Conservation (phyloP, 2,329 filamentous ascomycete genomes). For the Fusarium keratoplasticum region DNA sequence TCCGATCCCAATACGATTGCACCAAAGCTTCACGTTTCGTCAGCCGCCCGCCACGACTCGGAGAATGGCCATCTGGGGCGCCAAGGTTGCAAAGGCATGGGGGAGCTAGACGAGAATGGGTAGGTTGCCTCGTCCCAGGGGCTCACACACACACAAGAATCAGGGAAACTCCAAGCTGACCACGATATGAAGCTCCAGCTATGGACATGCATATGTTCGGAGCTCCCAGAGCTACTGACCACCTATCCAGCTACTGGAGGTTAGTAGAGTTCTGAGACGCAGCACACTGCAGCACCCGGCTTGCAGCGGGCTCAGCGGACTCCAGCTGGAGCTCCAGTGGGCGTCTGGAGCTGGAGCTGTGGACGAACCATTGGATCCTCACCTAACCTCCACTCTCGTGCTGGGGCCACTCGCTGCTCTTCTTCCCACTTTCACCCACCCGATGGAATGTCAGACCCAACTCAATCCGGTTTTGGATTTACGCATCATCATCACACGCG, state of each 20-base stretch:
- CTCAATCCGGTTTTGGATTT: constrained; percentile 34
- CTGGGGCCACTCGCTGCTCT: neutral
- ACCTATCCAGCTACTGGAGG: neutral
- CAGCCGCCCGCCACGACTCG: constrained; percentile 29
- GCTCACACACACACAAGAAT: neutral
- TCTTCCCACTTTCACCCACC: constrained; percentile 12
- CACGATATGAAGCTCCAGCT: neutral
- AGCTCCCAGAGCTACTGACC: neutral
- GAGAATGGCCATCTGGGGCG: constrained; percentile 30
- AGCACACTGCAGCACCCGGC: neutral
- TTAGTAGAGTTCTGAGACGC: constrained; percentile 3
- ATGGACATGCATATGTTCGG: neutral
- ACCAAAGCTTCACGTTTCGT: constrained; percentile 35
- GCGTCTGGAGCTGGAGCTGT: neutral
- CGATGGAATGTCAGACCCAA: constrained; percentile 27
- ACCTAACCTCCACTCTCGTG: neutral
- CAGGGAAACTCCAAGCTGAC: constrained; percentile 4
- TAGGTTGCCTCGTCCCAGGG: constrained; percentile 2
- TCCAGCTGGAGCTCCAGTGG: neutral
- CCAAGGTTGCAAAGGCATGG: constrained; percentile 27
- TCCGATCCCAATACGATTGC: constrained; percentile 36
- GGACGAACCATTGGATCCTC: neutral
- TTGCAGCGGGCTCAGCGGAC: constrained; percentile 7
- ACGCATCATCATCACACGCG: constrained; percentile 13
- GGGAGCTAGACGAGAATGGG: constrained; percentile 1